Evolutionary conservation across 768 basidiomycete genomes (phyloP), one percentile per base, ranked within the genome.

Genomic region (Suillus spraguei): DNA sequence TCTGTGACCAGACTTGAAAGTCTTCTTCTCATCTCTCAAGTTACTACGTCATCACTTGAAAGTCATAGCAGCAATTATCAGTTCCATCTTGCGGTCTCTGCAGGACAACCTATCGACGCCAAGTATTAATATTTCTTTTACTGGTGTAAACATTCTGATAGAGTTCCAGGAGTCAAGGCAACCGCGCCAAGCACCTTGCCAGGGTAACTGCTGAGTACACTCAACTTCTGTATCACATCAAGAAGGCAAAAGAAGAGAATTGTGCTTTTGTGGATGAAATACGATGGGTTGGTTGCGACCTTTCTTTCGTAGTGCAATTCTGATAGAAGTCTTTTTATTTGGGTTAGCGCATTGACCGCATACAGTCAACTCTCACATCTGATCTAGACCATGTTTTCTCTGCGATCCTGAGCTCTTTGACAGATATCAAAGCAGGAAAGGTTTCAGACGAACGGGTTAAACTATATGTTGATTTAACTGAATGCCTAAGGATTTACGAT

Each of bases 181-280:
- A 85, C 71, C 82, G 87, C 52, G 88, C 90, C 38, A 92, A 94
- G 72, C 92, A 94, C 72, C 81, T 97, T 16, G 82, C 85, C 13
- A 86, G 96, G 59, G 91, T 96, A 35, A 94, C 95, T 16, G 82
- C 87, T 10, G 97, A 98, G 76, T 99, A 97, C 72, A 92, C 86
- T 11, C 96, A 99, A 71, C 82, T 99, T 22, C 81, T 95, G 32
- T 99, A 99, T 73, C 92, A 97, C 67, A 84, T 86, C 32, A 84
- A 87, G 22, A 97, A 97, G 74, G 94, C 96, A 13, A 81, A 85
- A 7, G 77, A 78, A 11, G 91, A 95, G 69, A 84, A 85, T 2
- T 95, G 94, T 66, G 85, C 81, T 2, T 95, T 94, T 66, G 87
- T 97, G 4, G 84, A 89, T 61, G 90, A 92, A 67, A 83, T 96